These are phyloP conservation scores for Myriangium duriaei DNA, from an alignment of 2,329 filamentous ascomycete genomes.

Conservation along the genomic window DNA sequence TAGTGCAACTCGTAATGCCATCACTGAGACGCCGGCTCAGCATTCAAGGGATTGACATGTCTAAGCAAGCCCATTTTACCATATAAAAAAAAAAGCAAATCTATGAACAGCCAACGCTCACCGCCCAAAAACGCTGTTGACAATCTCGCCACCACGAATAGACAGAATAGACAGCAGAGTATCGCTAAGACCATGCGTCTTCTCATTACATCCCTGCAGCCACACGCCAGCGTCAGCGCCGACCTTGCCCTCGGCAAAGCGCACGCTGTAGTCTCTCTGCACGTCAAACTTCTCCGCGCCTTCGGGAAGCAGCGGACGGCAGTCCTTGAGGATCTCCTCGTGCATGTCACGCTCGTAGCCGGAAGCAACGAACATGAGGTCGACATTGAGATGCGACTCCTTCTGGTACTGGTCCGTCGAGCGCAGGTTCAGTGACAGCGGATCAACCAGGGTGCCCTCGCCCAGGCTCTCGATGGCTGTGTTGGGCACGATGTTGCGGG, in stretches of 20 bases:
- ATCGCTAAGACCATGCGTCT: slow-evolving; percentile 56
- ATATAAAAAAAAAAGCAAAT: no score
- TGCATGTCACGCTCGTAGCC: slow-evolving; percentile 74
- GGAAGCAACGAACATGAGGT: slow-evolving; percentile 74
- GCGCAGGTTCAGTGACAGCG: slow-evolving; percentile 49
- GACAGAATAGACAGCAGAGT: slow-evolving; percentile 26
- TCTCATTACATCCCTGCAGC: slow-evolving; percentile 90
- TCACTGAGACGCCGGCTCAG: no score
- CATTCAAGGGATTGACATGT: no score
- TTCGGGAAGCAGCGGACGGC: slow-evolving; percentile 53
- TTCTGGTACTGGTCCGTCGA: slow-evolving; percentile 31
- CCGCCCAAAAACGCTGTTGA: slow-evolving; percentile 24
- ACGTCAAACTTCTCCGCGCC: slow-evolving; percentile 49
- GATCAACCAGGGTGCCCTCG: slow-evolving; percentile 33
- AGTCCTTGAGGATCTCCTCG: slow-evolving; percentile 56
- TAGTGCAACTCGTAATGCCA: no score
- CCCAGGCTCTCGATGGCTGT: slow-evolving; percentile 53
- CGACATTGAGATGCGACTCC: slow-evolving; percentile 58
- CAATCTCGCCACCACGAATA: slow-evolving; percentile 25
- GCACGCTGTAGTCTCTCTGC: slow-evolving; percentile 63
- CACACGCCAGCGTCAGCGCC: slow-evolving; percentile 67
- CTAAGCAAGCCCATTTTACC: no score
- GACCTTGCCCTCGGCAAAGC: slow-evolving; percentile 57
- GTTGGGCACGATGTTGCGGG: slow-evolving; percentile 63
- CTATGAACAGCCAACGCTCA: no score